Evolutionary conservation across 352 stramenopile species (phyloP), one percentile per base, ranked within the genome.

Genomic region (Phytopythium boreale): DNA sequence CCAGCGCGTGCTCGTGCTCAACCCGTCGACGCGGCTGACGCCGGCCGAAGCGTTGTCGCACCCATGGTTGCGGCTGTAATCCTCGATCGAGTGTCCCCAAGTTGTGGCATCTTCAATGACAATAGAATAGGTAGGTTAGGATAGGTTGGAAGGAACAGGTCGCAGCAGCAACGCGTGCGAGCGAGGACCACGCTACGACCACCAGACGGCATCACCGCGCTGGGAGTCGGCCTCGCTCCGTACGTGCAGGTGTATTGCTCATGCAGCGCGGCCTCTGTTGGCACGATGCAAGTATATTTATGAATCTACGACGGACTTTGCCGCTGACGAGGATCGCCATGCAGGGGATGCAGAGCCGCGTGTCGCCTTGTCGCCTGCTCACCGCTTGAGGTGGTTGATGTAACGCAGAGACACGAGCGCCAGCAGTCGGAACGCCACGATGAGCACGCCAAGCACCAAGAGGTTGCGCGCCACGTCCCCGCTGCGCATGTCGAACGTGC

Each of bases 1-100:
- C 20, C 57, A 79, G 55, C 74, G 77, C 44, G 70, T 92, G 20
- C 76, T 92, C 51, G 74, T 89, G 36, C 69, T 92, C 26, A 80
- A 89, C 64, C 80, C 81, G 39, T 64, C 65, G 46, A 60, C 67
- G 50, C 76, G 83, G 20, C 55, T 89, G 46, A 88, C 76, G 14
- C 76, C 80, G 26, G 59, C 75, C 46, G 78, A 87, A n/a, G 80
- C 80, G 53, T 63, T 89, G 22, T 71, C 76, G 62, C 80, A 89
- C 67, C 67, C 66, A 43, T 89, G 80, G 80, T 62, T 89, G 17
- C 68, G 66, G 36, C 55, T 62, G 49, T 78, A 29, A 77, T 44
- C n/a, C 19, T 10, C 19, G 7, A 6, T 1, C 39, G 39, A 10
- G 39, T 34, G 37, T 27, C 22, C 50, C 14, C 19, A 9, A 34